phyloP scores from a whole-genome alignment of 768 basidiomycete genomes.

The Kwoniella dendrophila region DNA sequence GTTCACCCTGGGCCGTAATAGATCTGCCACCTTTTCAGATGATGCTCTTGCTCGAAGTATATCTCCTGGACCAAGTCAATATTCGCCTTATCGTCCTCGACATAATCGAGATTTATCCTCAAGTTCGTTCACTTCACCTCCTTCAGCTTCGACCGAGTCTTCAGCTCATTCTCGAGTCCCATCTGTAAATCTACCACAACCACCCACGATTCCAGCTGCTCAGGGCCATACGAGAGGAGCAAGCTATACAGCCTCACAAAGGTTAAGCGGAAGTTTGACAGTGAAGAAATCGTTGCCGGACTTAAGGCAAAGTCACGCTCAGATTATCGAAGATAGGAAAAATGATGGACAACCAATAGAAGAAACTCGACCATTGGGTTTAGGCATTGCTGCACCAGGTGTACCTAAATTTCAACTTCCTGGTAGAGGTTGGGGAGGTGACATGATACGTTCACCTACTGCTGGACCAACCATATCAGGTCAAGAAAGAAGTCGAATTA shows the following conservation, averaged over 20 bases:
- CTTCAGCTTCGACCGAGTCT: constrained; percentile 33
- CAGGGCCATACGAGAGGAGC: constrained; percentile 46
- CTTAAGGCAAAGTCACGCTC: constrained; percentile 62
- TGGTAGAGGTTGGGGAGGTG: constrained; percentile 15
- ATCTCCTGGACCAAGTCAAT: constrained; percentile 9
- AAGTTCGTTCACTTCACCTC: constrained; percentile 32
- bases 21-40: constrained; percentile 27
- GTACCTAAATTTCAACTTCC: constrained; percentile 23
- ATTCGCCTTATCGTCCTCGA: constrained; percentile 4
- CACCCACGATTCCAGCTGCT: constrained; percentile 23
- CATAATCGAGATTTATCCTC: constrained; percentile 30
- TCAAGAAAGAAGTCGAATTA: constrained; percentile 9
- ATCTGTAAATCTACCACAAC: constrained; percentile 60
- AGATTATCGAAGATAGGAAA: constrained; percentile 55
- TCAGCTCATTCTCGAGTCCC: constrained; percentile 61
- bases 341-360: constrained; percentile 27
- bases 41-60: constrained; percentile 20
- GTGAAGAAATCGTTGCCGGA: constrained; percentile 86
- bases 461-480: constrained; percentile 10
- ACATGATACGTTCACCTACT: constrained; percentile 21
- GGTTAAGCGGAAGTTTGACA: constrained; percentile 44
- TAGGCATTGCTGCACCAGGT: constrained; percentile 36
- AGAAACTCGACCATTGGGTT: constrained; percentile 30
- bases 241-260: constrained; percentile 48
- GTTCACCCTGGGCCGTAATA: constrained; percentile 16